Conservation (phyloP, 2,329 filamentous ascomycete genomes). For the Fusarium palustre region DNA sequence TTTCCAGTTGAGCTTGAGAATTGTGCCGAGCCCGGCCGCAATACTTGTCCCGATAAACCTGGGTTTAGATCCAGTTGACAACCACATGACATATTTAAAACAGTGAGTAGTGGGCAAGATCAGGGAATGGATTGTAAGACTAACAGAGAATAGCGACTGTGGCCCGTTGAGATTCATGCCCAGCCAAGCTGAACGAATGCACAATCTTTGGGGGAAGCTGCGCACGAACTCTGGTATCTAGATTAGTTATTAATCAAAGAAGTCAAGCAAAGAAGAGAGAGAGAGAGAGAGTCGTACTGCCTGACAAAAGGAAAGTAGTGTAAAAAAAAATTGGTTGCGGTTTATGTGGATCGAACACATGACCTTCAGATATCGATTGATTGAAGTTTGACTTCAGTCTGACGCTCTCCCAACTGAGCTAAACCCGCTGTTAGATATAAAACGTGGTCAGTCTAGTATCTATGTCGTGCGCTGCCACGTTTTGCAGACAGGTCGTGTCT, state of each 20-base stretch:
- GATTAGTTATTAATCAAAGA: too few species aligned
- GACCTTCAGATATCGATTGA: conserved; percentile 48
- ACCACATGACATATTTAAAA: conserved; percentile 20
- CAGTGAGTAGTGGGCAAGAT: background rate
- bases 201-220: conserved; percentile 27
- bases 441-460: fast-evolving
- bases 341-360: conserved; percentile 50
- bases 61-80: conserved; percentile 22
- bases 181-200: conserved; percentile 26
- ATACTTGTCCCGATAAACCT: conserved; percentile 28
- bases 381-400: conserved; percentile 42
- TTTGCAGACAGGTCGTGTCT: too few species aligned
- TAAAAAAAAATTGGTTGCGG: conserved; percentile 34
- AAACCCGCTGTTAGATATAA: conserved; percentile 35
- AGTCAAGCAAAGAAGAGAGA: too few species aligned
- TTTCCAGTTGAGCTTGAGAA: background rate
- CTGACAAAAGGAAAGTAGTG: too few species aligned
- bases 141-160: conserved; percentile 8
- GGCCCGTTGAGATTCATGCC: conserved; percentile 17
- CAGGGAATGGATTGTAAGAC: background rate
- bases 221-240: background rate
- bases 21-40: background rate
- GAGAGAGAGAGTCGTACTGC: too few species aligned
- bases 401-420: conserved; percentile 49
- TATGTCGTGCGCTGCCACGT: fast-evolving